A percentile compares a stretch with the other conserved stretches of the same genome.
These are phyloP conservation scores for Cyberlindnera subsufficiens DNA, from an alignment of 805 yeast species.

Conservation along the genomic window DNA sequence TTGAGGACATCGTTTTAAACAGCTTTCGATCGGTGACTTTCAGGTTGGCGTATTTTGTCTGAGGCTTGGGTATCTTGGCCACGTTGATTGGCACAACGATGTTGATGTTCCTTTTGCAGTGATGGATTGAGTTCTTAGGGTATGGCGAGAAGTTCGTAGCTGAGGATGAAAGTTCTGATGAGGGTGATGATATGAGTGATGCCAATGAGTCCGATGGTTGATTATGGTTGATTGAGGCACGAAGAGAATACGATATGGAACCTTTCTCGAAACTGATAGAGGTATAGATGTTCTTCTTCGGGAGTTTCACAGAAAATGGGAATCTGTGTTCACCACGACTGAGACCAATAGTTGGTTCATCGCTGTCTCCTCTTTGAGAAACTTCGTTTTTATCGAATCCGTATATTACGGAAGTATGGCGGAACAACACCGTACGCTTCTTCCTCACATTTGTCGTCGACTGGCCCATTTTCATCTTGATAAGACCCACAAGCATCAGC, in stretches of 20 bases:
- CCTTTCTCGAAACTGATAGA: slow-evolving; percentile 83
- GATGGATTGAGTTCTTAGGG: slow-evolving; percentile 27
- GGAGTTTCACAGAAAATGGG: slow-evolving; percentile 81
- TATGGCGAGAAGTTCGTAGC: slow-evolving; percentile 12
- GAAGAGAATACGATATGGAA: slow-evolving; percentile 61
- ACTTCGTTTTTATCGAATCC: slow-evolving; percentile 33
- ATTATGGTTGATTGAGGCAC: slow-evolving; percentile 33
- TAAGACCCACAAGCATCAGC: slow-evolving; percentile 49
- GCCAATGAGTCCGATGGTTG: slow-evolving; percentile 9
- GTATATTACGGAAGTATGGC: slow-evolving; percentile 53
- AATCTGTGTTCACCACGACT: slow-evolving; percentile 82
- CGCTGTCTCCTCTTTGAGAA: slow-evolving; percentile 1
- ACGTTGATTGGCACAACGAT: slow-evolving; percentile 75
- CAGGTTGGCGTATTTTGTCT: slow-evolving; percentile 58
- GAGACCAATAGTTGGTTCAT: slow-evolving; percentile 36
- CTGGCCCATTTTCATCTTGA: slow-evolving; percentile 44
- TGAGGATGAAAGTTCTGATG: slow-evolving; percentile 15
- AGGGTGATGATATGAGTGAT: slow-evolving; percentile 17
- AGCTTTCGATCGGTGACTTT: slow-evolving; percentile 43
- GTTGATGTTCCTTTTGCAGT: slow-evolving; percentile 53
- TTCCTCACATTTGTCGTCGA: slow-evolving; percentile 50
- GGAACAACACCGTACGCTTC: slow-evolving; percentile 46
- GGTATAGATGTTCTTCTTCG: slow-evolving; percentile 64
- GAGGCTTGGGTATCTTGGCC: slow-evolving; percentile 55
- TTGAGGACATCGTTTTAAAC: slow-evolving; percentile 33